These are phyloP conservation scores for Vitis rotundifolia DNA, from an alignment of 164 flowering plant species.

Conservation along the genomic window DNA sequence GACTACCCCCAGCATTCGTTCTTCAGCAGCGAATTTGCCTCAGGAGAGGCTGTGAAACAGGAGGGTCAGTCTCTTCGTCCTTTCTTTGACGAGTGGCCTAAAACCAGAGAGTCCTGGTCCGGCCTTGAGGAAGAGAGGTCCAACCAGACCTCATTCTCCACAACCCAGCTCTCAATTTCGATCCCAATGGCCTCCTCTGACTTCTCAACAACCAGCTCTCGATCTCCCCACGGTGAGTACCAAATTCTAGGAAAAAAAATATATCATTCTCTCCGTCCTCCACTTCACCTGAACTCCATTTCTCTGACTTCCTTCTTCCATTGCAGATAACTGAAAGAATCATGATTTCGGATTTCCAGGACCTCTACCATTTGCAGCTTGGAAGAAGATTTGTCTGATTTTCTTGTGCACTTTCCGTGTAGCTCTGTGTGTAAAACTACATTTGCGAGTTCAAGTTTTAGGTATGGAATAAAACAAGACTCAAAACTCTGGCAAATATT, in stretches of 20 bases:
- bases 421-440: conserved; percentile 11
- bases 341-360: neutral
- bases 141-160: conserved; percentile 64
- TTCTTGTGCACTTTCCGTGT: neutral
- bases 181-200: conserved; percentile 72
- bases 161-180: conserved; percentile 87
- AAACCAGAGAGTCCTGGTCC: conserved; percentile 73
- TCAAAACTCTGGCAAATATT: neutral
- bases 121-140: conserved; percentile 69
- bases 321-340: conserved; percentile 38
- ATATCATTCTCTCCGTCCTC: neutral
- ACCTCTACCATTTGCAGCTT: neutral
- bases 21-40: conserved; percentile 45
- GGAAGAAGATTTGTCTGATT: neutral
- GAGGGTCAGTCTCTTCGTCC: conserved; percentile 75
- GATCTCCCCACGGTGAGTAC: conserved; percentile 66
- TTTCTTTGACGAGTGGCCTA: conserved; percentile 89
- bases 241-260: no score
- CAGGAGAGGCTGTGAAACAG: conserved; percentile 51
- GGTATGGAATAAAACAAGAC: conserved; percentile 7
- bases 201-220: conserved; percentile 61
- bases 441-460: conserved; percentile 2
- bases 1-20: conserved; percentile 60
- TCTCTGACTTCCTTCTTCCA: neutral
- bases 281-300: neutral